Percentiles rank a stretch among this genome's conserved stretches.
Evolutionary conservation across 116 monocot genomes (phyloP).

Genomic region (Phalaenopsis hybrid): DNA sequence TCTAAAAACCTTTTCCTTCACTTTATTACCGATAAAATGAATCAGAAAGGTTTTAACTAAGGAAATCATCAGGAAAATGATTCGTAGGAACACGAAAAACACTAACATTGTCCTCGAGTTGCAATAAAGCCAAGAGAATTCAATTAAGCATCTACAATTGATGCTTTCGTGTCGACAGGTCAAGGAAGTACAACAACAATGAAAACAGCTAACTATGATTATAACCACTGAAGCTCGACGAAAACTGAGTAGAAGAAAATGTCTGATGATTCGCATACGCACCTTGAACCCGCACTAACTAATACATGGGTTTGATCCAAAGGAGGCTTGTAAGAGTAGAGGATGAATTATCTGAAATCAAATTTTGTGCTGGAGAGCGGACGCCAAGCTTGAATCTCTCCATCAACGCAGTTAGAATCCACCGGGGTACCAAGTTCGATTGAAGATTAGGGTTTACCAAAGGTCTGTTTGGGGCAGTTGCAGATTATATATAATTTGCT

Average conservation of each 20-base stretch:
- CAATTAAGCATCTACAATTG: neutral
- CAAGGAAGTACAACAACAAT: neutral
- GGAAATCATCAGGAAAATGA: too few species aligned
- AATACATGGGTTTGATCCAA: neutral
- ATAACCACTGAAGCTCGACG: neutral
- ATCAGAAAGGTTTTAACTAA: too few species aligned
- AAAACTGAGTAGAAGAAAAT: neutral
- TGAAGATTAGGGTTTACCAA: neutral
- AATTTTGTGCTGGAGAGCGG: neutral
- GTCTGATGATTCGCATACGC: neutral
- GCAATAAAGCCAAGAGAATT: neutral
- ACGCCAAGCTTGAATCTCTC: neutral
- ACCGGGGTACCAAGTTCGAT: neutral
- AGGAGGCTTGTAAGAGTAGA: neutral
- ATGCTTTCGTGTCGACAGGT: neutral
- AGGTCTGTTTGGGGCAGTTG: too few species aligned
- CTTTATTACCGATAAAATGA: too few species aligned
- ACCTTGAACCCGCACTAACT: neutral
- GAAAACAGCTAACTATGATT: neutral
- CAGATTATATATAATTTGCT: too few species aligned
- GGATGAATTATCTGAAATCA: neutral
- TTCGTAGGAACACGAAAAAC: too few species aligned
- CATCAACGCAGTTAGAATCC: neutral
- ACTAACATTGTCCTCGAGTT: too few species aligned
- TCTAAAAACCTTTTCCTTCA: neutral